Evolutionary conservation across 495 filamentous ascomycete species (phyloP).

Genomic region (Hyaloscypha variabilis): DNA sequence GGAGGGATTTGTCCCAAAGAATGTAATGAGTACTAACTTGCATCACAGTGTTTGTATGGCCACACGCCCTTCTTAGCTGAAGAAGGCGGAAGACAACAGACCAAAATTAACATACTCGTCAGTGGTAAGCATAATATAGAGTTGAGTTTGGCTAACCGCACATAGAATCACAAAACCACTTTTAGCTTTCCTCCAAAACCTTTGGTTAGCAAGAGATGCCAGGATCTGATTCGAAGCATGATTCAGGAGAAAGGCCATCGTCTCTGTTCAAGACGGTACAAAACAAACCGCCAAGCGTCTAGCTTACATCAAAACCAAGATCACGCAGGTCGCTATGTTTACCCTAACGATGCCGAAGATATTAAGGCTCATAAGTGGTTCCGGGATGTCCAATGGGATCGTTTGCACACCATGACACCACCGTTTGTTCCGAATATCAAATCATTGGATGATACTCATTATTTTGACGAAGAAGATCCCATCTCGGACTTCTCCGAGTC

Average conservation of each 20-base stretch:
- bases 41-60: constrained; percentile 75
- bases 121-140: constrained; percentile 32
- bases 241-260: constrained; percentile 77
- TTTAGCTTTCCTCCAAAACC: constrained; percentile 68
- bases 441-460: constrained; percentile 79
- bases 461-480: constrained; percentile 82
- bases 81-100: constrained; percentile 69
- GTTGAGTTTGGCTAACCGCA: background rate
- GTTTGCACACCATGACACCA: constrained; percentile 65
- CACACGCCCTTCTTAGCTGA: constrained; percentile 87
- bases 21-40: background rate
- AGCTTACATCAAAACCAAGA: constrained; percentile 53
- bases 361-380: constrained; percentile 82
- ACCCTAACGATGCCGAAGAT: constrained; percentile 74
- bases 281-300: constrained; percentile 15
- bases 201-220: constrained; percentile 59
- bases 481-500: constrained; percentile 56
- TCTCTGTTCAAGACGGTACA: constrained; percentile 73
- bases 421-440: constrained; percentile 76
- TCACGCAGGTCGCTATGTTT: constrained; percentile 63
- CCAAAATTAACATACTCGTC: constrained; percentile 80
- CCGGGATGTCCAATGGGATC: constrained; percentile 66
- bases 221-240: constrained; percentile 74
- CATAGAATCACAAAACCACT: constrained; percentile 52
- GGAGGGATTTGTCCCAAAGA: constrained; percentile 6